A percentile compares a stretch with the other conserved stretches of the same genome.
Evolutionary conservation across 2,329 filamentous ascomycete genomes (phyloP).

Genomic region (Huntiella omanensis): DNA sequence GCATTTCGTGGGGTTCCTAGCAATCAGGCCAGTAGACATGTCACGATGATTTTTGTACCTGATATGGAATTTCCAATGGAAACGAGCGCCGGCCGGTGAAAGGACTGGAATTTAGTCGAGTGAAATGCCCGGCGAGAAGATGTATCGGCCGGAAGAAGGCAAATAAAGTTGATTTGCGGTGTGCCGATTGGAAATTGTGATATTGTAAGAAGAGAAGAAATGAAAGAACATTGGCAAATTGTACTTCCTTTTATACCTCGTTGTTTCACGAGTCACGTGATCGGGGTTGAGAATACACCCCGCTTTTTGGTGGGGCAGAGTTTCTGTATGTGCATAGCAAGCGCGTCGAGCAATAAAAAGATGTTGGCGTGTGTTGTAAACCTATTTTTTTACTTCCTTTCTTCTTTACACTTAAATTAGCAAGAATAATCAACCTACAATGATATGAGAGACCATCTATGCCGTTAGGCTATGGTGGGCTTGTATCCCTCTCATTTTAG

Average conservation of each 20-base stretch:
- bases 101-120: too few species aligned
- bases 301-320: too few species aligned
- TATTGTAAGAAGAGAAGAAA: neutral
- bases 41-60: too few species aligned
- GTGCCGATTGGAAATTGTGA: neutral
- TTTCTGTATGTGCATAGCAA: too few species aligned
- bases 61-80: too few species aligned
- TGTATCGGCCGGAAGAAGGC: too few species aligned
- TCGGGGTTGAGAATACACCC: too few species aligned
- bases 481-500: slow-evolving; percentile 22
- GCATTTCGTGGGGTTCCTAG: slow-evolving; percentile 6
- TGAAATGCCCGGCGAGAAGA: too few species aligned
- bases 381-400: slow-evolving; percentile 14
- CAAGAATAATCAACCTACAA: slow-evolving; percentile 44
- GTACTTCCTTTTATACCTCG: neutral
- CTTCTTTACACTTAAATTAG: slow-evolving; percentile 27
- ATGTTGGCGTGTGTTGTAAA: neutral
- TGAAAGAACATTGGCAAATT: neutral
- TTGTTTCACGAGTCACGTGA: neutral
- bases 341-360: too few species aligned
- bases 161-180: too few species aligned
- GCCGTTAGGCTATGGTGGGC: too few species aligned
- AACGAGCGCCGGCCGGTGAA: too few species aligned
- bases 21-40: neutral
- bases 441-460: slow-evolving; percentile 16